Percentiles rank a stretch among this genome's conserved stretches.
These are phyloP conservation scores for Didymosphaeria variabile DNA, from an alignment of 2,329 filamentous ascomycete species.

Conservation along the genomic window DNA sequence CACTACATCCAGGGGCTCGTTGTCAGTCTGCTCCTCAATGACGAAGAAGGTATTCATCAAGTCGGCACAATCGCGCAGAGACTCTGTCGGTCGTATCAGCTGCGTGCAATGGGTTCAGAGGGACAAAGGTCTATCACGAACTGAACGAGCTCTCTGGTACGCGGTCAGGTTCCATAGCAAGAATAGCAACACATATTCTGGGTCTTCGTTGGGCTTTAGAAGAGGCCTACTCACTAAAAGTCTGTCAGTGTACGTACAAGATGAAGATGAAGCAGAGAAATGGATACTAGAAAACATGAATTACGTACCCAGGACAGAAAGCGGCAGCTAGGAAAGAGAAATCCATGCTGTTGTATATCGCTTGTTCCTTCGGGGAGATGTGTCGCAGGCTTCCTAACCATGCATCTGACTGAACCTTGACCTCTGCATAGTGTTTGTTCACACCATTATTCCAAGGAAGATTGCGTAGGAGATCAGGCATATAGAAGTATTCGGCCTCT, in stretches of 20 bases:
- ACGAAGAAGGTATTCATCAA: conserved; percentile 7
- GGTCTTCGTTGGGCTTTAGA: neutral
- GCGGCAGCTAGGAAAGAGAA: conserved; percentile 1
- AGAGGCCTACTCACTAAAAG: conserved; percentile 3
- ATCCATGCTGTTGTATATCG: neutral
- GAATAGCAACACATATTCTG: neutral
- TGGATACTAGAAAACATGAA: neutral
- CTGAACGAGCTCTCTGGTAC: conserved; percentile 5
- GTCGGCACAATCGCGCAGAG: conserved; percentile 3
- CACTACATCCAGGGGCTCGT: conserved; percentile 1
- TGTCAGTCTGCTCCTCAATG: conserved; percentile 4
- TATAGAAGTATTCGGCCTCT: conserved; percentile 1
- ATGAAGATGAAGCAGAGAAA: neutral
- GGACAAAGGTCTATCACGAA: conserved; percentile 1
- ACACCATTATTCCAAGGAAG: neutral
- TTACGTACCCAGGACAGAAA: conserved; percentile 1
- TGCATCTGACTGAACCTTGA: neutral
- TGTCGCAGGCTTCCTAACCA: neutral
- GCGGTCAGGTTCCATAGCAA: neutral
- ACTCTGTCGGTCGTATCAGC: conserved; percentile 5
- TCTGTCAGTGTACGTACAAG: neutral
- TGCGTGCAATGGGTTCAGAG: conserved; percentile 3
- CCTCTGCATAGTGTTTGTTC: neutral
- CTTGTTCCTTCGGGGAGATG: neutral
- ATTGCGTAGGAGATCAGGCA: neutral